Percentiles rank a stretch among this genome's conserved stretches.
Conservation (phyloP, 2,329 filamentous ascomycete species). For the Cladosporium velox region DNA sequence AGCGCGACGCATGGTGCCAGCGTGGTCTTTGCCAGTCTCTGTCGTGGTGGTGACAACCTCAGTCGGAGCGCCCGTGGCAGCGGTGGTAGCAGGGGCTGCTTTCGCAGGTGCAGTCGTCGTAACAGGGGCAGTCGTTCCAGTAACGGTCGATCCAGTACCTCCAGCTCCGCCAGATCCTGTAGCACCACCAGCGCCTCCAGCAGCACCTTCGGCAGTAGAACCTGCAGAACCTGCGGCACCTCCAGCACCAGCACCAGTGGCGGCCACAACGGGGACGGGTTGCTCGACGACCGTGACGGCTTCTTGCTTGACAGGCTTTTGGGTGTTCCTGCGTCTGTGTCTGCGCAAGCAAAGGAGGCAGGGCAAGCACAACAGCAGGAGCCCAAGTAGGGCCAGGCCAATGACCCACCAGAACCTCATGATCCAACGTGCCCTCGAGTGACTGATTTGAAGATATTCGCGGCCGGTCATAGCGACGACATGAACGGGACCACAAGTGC, state of each 20-base stretch:
- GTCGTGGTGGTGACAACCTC: slow-evolving; percentile 10
- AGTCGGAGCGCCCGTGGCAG: not conserved
- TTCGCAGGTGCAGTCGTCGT: not conserved
- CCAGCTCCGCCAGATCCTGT: not conserved
- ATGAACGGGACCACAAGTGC: not conserved
- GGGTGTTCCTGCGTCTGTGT: not conserved
- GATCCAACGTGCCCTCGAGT: not conserved
- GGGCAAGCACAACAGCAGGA: not conserved
- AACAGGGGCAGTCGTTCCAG: not conserved
- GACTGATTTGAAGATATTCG: not conserved
- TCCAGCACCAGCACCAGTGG: not conserved
- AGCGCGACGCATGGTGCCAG: slow-evolving; percentile 17
- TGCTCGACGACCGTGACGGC: not conserved
- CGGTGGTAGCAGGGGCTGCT: not conserved
- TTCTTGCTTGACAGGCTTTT: not conserved
- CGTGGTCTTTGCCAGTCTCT: not conserved
- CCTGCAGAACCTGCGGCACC: not conserved
- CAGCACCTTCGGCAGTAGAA: not conserved
- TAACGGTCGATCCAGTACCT: not conserved
- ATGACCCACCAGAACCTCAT: not conserved
- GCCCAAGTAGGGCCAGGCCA: not conserved
- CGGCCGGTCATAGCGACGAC: not conserved
- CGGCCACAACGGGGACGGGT: not conserved
- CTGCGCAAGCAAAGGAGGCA: not conserved
- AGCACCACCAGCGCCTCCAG: not conserved